Evolutionary conservation across 148 eudicot species (phyloP), one percentile per base, ranked within the genome.

Genomic region (Amaranthus cruentus): DNA sequence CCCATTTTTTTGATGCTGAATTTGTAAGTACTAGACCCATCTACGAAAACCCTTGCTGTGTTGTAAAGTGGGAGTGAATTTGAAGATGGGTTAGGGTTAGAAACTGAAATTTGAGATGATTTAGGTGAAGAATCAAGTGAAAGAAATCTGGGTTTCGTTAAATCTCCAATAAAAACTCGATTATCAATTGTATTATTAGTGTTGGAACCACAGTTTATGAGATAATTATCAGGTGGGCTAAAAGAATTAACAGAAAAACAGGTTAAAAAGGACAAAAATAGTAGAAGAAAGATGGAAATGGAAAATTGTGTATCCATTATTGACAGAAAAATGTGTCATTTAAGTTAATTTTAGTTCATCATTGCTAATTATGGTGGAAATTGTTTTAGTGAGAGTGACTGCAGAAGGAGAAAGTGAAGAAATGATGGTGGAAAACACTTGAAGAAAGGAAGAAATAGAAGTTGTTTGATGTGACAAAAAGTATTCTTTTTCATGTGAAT

Each of bases 171-270:
- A 51, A 95, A 95, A 61, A 69, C 54, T 47, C 97, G 84, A 59
- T 76, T 78, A 64, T 88, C 86, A 49, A 84, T 65, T 4, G 73
- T 72, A 8, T 47, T 14, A 15, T 81, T 85, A 2, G 78, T 43
- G 81, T 54, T 83, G 62, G 99, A 91, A 55, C 97, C 99, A 73
- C 97, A 95, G 77, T 73, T 81, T 73, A 95, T 70, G 61, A 95
- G 91, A 79, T 83, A 85, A 76, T 95, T 88, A 57, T 90, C 79
- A 67, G 62, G 9, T 71, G 83, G 83, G 38, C 42, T 76, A 61
- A 71, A 80, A 4, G 52, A 52, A 66, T 46, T 13, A 58, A 7
- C 69, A 52, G 21, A 60, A 66, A 75, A 42, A 28, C 46, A 71
- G 47, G 9, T 57, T 12, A 70, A 38, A 56, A 4, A n/a, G 46